Conservation (phyloP, 305 asterid genomes). For the Striga hermonthica region DNA sequence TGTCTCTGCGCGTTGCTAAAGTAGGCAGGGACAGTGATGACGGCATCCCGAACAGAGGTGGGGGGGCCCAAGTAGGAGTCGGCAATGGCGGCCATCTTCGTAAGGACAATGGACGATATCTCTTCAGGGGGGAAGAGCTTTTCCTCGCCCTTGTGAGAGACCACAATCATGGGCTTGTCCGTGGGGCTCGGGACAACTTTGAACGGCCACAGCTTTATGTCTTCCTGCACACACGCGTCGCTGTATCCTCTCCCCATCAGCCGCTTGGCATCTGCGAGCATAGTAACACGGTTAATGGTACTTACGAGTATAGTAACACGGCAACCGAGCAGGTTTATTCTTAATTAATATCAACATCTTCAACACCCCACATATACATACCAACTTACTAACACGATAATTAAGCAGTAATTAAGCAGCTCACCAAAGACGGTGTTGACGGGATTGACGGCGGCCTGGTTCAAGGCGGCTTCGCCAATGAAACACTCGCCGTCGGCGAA, state of each 20-base stretch:
- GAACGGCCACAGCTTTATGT: conserved; percentile 58
- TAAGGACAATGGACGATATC: conserved; percentile 54
- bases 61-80: conserved; percentile 30
- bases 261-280: conserved; percentile 56
- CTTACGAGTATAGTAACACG: too few species aligned
- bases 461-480: not conserved
- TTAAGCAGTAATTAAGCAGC: not conserved
- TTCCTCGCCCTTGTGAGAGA: conserved; percentile 44
- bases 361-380: too few species aligned
- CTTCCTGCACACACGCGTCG: conserved; percentile 50
- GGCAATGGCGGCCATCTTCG: conserved; percentile 48
- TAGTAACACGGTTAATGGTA: too few species aligned
- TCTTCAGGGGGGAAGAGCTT: conserved; percentile 59
- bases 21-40: too few species aligned
- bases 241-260: conserved; percentile 54
- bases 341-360: too few species aligned
- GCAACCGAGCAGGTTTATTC: too few species aligned
- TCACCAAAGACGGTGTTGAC: not conserved
- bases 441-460: not conserved
- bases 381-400: not conserved
- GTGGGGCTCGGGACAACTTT: conserved; percentile 43
- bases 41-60: too few species aligned
- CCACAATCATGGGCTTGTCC: conserved; percentile 56
- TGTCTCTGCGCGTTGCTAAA: too few species aligned
- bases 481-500: not conserved